A percentile compares a stretch with the other conserved stretches of the same genome.
These are phyloP conservation scores for Talaromyces albobiverticillius DNA, from an alignment of 2,329 filamentous ascomycete genomes.

Conservation along the genomic window DNA sequence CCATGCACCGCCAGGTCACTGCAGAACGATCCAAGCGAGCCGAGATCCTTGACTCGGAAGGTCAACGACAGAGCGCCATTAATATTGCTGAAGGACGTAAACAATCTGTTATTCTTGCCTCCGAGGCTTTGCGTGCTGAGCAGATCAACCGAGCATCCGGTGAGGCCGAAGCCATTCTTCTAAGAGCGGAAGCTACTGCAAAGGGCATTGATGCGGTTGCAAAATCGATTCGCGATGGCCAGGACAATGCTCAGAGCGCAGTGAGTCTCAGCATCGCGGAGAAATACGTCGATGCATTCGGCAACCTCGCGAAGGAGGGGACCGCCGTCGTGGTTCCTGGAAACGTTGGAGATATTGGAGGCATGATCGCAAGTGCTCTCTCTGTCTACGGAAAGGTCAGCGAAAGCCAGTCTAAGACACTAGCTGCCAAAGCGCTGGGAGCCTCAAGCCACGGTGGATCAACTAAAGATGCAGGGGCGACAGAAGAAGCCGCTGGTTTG, in stretches of 20 bases:
- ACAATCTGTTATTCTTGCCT: constrained; percentile 93
- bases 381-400: constrained; percentile 93
- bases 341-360: constrained; percentile 91
- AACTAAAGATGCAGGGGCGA: constrained; percentile 14
- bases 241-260: constrained; percentile 74
- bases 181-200: constrained; percentile 84
- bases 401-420: constrained; percentile 68
- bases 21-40: constrained; percentile 96
- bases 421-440: constrained; percentile 44
- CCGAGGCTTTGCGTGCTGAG: constrained; percentile 84
- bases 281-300: constrained; percentile 97
- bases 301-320: constrained; percentile 87
- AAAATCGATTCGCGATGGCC: constrained; percentile 68
- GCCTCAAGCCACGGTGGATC: constrained; percentile 21
- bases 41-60: constrained; percentile 95
- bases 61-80: constrained; percentile 94
- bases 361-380: constrained; percentile 95
- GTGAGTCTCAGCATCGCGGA: constrained; percentile 87
- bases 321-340: constrained; percentile 94
- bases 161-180: constrained; percentile 87
- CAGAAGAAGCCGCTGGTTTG: constrained; percentile 30
- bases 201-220: constrained; percentile 84
- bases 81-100: constrained; percentile 98
- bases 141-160: constrained; percentile 89
- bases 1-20: constrained; percentile 98